A percentile compares a stretch with the other conserved stretches of the same genome.
phyloP scores from a whole-genome alignment of 768 basidiomycete species.

The Suillus ampliporus region DNA sequence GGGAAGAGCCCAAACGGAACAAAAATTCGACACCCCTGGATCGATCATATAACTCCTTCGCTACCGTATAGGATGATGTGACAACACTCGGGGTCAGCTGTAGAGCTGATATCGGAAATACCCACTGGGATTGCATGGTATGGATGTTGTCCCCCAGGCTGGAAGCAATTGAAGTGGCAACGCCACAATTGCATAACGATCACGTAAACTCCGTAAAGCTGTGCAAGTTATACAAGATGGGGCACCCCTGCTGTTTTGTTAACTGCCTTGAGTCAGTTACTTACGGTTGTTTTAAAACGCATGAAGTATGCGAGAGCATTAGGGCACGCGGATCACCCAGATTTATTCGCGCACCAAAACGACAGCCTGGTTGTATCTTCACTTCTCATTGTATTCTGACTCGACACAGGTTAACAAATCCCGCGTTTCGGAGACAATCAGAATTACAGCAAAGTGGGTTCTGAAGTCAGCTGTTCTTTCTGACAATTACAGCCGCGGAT shows the following conservation, averaged over 20 bases:
- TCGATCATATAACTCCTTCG: slow-evolving; percentile 78
- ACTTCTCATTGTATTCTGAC: background rate
- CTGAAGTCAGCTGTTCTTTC: slow-evolving; percentile 21
- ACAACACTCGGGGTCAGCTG: slow-evolving; percentile 60
- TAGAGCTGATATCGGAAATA: slow-evolving; percentile 68
- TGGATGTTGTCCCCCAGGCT: slow-evolving; percentile 18
- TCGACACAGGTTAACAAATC: slow-evolving; percentile 11
- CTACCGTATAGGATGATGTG: slow-evolving; percentile 51
- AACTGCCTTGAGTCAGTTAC: background rate
- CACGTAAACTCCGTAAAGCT: slow-evolving; percentile 18
- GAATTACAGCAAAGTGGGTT: slow-evolving; percentile 25
- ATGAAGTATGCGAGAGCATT: background rate
- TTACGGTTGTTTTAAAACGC: background rate
- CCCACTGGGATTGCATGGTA: slow-evolving; percentile 60
- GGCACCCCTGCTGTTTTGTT: background rate
- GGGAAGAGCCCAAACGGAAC: slow-evolving; percentile 78
- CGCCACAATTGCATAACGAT: slow-evolving; percentile 9
- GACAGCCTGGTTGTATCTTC: background rate
- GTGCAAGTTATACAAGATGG: slow-evolving; percentile 10
- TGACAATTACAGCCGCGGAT: slow-evolving; percentile 39
- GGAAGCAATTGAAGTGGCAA: background rate
- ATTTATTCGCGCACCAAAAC: background rate
- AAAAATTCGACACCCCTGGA: slow-evolving; percentile 86
- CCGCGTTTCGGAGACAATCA: slow-evolving; percentile 21
- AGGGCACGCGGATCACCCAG: background rate